Evolutionary conservation across 352 stramenopile genomes (phyloP), one percentile per base, ranked within the genome.

Genomic region (Pythium periplocum): DNA sequence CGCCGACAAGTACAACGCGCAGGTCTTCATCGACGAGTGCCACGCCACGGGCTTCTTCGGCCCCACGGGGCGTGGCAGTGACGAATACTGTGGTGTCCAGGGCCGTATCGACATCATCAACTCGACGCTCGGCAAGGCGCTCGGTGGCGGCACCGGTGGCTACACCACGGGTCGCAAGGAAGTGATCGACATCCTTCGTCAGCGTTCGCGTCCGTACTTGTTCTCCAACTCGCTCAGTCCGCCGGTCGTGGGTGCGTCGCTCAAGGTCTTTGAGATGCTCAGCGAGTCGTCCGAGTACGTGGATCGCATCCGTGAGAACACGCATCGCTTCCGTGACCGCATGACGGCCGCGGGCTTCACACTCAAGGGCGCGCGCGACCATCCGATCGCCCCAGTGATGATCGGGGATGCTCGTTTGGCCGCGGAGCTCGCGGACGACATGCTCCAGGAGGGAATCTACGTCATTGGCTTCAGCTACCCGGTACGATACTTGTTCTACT

Each of bases 401-500:
- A 82, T 97, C 8, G 87, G 89, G 34, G 90, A 97, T 61, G 90
- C 90, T 31, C 78, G 84, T 37, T 83, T 97, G 46, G 87, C 92
- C n/a, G 81, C 79, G 41, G 71, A 95, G 33, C 64, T 98, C 40
- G 86, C 90, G 6, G 92, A 97, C 52, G 78, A 94, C 47, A 96
- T 98, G 87, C 86, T 98, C 38, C 69, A 96, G 64, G 69, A 86
- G 38, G 90, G 92, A 39, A 96, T 98, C 49, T 98, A 97, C 73
- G 92, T 97, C 46, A 97, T 98, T 51, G 92, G 91, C 43, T 98
- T 98, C 61, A 97, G 83, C 61, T 98, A 93, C 60, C 92, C 92
- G 48, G 91, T 98, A 70, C 31, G 64, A 44, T 8, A 26, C 17
- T 26, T 26, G 17, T 26, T 26, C 17, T 26, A 26, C 17, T 26